Conservation (phyloP, 176 grass and related monocot species). For the Lolium rigidum region DNA sequence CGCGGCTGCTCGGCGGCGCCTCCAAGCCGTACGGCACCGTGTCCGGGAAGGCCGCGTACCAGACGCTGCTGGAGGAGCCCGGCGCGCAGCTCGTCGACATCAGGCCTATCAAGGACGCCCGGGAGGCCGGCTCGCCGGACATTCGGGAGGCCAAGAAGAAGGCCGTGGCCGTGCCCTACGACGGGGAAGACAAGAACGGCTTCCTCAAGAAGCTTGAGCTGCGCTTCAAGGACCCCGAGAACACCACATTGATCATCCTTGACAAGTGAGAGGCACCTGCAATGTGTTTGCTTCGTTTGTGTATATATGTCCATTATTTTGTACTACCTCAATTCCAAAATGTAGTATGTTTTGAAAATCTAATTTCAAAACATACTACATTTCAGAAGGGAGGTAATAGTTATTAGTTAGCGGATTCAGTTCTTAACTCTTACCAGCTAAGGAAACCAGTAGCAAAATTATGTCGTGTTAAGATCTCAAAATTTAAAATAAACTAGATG, state of each 20-base stretch:
- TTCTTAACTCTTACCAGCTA: not conserved
- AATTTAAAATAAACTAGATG: not conserved
- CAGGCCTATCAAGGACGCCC: constrained; percentile 67
- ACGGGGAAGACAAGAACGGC: constrained; percentile 74
- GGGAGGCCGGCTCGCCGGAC: constrained; percentile 61
- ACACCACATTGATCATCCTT: constrained; percentile 84
- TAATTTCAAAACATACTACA: too few relatives aligned
- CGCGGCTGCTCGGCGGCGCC: constrained; percentile 53
- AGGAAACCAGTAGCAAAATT: not conserved
- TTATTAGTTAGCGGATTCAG: not conserved
- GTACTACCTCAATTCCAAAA: too few relatives aligned
- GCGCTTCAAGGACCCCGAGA: constrained; percentile 84
- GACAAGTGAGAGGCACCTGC: constrained; percentile 73
- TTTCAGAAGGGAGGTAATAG: too few relatives aligned
- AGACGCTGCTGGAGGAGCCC: constrained; percentile 63
- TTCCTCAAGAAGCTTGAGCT: constrained; percentile 81
- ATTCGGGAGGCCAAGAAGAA: constrained; percentile 79
- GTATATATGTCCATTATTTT: not conserved
- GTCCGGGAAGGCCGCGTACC: constrained; percentile 63
- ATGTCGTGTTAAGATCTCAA: not conserved
- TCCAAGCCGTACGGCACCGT: constrained; percentile 61
- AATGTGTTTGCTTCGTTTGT: constrained; percentile 25
- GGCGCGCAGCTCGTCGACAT: constrained; percentile 85
- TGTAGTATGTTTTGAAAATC: too few relatives aligned
- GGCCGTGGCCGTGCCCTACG: constrained; percentile 62